These are phyloP conservation scores for Fusarium sublunatum DNA, from an alignment of 2,329 filamentous ascomycete species.

Conservation along the genomic window DNA sequence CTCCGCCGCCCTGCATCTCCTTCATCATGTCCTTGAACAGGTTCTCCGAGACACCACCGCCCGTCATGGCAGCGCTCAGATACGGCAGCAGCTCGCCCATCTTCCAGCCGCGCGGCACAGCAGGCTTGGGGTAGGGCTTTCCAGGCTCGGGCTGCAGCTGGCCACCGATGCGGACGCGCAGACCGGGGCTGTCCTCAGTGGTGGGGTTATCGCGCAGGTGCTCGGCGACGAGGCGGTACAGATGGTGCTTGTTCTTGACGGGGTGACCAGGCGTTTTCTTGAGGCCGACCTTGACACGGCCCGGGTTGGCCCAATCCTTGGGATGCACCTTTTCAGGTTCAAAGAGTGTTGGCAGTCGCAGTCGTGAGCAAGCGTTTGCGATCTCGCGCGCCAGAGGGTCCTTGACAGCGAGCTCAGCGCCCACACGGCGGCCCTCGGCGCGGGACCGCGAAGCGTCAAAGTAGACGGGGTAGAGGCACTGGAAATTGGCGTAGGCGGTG, in stretches of 20 bases:
- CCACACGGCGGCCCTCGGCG: slow-evolving; percentile 83
- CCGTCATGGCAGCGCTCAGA: slow-evolving; percentile 88
- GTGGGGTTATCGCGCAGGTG: slow-evolving; percentile 84
- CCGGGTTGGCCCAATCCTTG: slow-evolving; percentile 97
- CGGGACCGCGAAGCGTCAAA: slow-evolving; percentile 83
- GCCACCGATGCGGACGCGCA: slow-evolving; percentile 78
- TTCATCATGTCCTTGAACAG: slow-evolving; percentile 97
- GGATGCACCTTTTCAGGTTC: slow-evolving; percentile 94
- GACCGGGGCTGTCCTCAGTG: slow-evolving; percentile 72
- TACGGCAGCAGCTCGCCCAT: slow-evolving; percentile 85
- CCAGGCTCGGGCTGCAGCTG: slow-evolving; percentile 70
- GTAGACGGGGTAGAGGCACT: slow-evolving; percentile 95
- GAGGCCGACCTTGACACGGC: slow-evolving; percentile 83
- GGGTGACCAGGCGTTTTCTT: slow-evolving; percentile 45
- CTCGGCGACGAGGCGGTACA: slow-evolving; percentile 82
- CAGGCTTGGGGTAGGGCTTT: slow-evolving; percentile 76
- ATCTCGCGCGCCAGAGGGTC: slow-evolving; percentile 93
- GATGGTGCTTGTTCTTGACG: slow-evolving; percentile 84
- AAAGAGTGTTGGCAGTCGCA: slow-evolving; percentile 80
- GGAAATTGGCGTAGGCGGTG: slow-evolving; percentile 76
- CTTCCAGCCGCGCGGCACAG: slow-evolving; percentile 90
- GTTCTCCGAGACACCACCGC: slow-evolving; percentile 93
- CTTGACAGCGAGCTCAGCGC: slow-evolving; percentile 75
- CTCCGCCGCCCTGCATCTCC: slow-evolving; percentile 75
- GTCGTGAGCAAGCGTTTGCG: slow-evolving; percentile 80